These are phyloP conservation scores for Botrytis tulipae DNA, from an alignment of 2,329 filamentous ascomycete genomes.

Conservation along the genomic window DNA sequence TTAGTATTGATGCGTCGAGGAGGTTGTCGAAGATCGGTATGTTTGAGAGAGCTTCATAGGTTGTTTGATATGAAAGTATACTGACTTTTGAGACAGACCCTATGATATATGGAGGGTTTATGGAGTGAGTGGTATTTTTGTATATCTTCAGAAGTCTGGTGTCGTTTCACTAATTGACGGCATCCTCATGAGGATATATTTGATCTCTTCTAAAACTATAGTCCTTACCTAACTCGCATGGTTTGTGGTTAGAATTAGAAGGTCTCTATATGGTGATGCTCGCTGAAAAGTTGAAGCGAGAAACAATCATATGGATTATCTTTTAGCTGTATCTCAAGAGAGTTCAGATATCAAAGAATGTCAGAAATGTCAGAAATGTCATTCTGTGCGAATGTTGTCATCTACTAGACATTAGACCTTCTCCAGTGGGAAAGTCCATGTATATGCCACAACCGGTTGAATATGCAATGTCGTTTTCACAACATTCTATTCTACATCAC, in stretches of 20 bases:
- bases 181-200: not conserved
- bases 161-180: not conserved
- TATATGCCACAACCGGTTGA: not conserved
- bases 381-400: too few species aligned
- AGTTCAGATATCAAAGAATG: not conserved
- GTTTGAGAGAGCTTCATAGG: not conserved
- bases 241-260: not conserved
- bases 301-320: not conserved
- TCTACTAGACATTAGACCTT: not conserved
- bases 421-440: not conserved
- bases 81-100: constrained; percentile 48
- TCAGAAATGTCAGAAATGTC: not conserved
- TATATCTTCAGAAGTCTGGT: not conserved
- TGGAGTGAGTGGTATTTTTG: constrained; percentile 58
- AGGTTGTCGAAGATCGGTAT: constrained; percentile 63
- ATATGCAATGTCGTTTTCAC: not conserved
- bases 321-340: not conserved
- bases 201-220: not conserved
- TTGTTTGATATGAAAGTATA: not conserved
- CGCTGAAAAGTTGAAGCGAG: not conserved
- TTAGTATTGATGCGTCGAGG: constrained; percentile 63
- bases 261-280: not conserved
- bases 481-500: not conserved
- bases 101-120: constrained; percentile 82
- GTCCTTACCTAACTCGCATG: not conserved